These are phyloP conservation scores for Malassezia psittaci DNA, from an alignment of 1,284 basidiomycete species.

Conservation along the genomic window DNA sequence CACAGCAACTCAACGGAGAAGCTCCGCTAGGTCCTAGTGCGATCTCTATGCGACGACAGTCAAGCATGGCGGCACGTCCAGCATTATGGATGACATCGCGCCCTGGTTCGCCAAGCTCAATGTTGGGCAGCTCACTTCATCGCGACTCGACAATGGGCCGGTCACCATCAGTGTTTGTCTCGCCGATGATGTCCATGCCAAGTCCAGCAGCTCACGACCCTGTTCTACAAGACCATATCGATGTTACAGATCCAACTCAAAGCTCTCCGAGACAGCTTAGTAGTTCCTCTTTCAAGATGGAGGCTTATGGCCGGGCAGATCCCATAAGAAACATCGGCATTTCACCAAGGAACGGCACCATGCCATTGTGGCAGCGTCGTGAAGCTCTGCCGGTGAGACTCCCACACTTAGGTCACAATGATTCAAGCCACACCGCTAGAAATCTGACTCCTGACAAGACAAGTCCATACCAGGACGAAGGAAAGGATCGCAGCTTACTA, in stretches of 20 bases:
- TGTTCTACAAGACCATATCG: neutral
- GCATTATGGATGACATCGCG: constrained; percentile 14
- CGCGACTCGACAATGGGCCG: neutral
- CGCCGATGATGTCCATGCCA: neutral
- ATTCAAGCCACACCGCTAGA: neutral
- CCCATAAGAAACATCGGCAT: too few species aligned
- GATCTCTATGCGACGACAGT: constrained; percentile 3
- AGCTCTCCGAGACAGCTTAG: too few species aligned
- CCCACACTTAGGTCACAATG: neutral
- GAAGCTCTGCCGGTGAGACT: neutral
- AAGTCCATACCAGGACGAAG: neutral
- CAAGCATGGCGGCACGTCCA: constrained; percentile 4
- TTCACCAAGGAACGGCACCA: neutral
- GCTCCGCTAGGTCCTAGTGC: neutral
- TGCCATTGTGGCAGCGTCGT: constrained; percentile 10
- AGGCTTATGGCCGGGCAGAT: too few species aligned
- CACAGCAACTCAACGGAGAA: neutral
- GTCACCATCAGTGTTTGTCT: constrained; percentile 2
- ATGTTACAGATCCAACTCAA: too few species aligned
- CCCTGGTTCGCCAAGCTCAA: neutral
- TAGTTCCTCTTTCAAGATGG: too few species aligned
- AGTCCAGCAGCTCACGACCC: neutral
- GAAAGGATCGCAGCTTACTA: neutral
- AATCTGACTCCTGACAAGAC: neutral
- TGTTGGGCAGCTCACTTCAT: neutral